Evolutionary conservation across 2,329 filamentous ascomycete genomes (phyloP).

Genomic region (Ceratocystis lukuohia): DNA sequence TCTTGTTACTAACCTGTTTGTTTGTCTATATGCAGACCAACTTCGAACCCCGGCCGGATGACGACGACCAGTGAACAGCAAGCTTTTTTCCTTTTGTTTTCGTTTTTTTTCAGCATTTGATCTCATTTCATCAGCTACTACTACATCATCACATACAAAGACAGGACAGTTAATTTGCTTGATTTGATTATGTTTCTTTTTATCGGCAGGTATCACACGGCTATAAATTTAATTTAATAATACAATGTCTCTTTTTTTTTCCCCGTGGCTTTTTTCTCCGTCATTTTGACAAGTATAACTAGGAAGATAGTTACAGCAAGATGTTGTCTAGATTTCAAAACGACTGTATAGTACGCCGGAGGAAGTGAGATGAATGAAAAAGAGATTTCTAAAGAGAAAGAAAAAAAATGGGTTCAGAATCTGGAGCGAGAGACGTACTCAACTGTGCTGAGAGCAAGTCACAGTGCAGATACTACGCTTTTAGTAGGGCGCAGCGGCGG

Average conservation of each 20-base stretch:
- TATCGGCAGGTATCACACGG: background rate
- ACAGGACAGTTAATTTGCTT: no score
- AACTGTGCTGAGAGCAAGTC: no score
- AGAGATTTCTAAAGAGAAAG: background rate
- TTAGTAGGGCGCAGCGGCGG: conserved; percentile 18
- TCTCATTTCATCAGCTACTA: no score
- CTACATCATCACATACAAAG: no score
- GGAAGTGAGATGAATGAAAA: background rate
- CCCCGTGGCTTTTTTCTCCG: no score
- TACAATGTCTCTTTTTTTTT: background rate
- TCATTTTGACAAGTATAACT: background rate
- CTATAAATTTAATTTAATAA: conserved; percentile 6
- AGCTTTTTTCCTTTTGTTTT: background rate
- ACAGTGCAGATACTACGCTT: background rate
- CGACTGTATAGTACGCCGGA: background rate
- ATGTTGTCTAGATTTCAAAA: no score
- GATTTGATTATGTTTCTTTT: background rate
- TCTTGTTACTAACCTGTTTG: background rate
- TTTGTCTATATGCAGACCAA: conserved; percentile 39
- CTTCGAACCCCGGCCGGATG: conserved; percentile 52
- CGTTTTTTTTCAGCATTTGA: background rate
- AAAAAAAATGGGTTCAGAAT: conserved; percentile 4
- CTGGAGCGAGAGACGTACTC: no score
- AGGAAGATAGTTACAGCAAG: no score
- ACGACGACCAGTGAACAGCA: conserved; percentile 33